Conservation (phyloP, 2,329 filamentous ascomycete genomes). For the Beauveria asiatica region DNA sequence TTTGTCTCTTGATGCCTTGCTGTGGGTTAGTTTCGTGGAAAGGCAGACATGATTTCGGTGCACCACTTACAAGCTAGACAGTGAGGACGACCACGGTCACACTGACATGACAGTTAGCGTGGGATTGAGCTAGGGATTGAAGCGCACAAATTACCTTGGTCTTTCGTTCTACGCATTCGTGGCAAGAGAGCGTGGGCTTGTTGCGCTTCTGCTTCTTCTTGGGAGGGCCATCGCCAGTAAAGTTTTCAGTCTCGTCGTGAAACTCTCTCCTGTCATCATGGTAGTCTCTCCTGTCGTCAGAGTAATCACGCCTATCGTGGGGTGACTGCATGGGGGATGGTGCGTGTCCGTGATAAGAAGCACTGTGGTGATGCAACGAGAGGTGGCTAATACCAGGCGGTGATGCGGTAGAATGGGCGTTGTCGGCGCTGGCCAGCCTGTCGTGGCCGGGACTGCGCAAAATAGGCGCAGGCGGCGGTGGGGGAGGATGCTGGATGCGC, state of each 20-base stretch:
- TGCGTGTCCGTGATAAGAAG: constrained; percentile 5
- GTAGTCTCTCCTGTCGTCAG: constrained; percentile 3
- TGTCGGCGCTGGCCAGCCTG: background rate
- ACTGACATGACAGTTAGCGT: constrained; percentile 36
- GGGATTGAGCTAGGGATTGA: background rate
- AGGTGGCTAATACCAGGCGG: background rate
- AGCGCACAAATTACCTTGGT: constrained; percentile 54
- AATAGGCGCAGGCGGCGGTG: constrained; percentile 1
- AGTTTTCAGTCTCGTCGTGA: constrained; percentile 5
- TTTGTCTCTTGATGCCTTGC: constrained; percentile 66
- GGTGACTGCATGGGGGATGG: constrained; percentile 1
- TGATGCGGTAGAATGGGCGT: constrained; percentile 1
- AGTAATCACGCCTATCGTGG: constrained; percentile 2
- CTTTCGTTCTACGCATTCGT: constrained; percentile 74
- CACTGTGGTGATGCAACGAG: constrained; percentile 1
- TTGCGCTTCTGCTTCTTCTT: constrained; percentile 75
- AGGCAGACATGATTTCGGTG: constrained; percentile 1
- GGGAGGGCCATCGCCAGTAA: constrained; percentile 29
- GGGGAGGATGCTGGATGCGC: constrained; percentile 1
- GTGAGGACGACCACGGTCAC: constrained; percentile 64
- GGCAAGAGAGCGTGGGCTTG: constrained; percentile 72
- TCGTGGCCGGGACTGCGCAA: constrained; percentile 6
- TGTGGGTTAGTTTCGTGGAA: constrained; percentile 16
- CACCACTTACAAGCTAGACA: constrained; percentile 56
- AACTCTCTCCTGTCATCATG: constrained; percentile 8